Conservation (phyloP, 148 eudicot species). For the Rhododendron molle region DNA sequence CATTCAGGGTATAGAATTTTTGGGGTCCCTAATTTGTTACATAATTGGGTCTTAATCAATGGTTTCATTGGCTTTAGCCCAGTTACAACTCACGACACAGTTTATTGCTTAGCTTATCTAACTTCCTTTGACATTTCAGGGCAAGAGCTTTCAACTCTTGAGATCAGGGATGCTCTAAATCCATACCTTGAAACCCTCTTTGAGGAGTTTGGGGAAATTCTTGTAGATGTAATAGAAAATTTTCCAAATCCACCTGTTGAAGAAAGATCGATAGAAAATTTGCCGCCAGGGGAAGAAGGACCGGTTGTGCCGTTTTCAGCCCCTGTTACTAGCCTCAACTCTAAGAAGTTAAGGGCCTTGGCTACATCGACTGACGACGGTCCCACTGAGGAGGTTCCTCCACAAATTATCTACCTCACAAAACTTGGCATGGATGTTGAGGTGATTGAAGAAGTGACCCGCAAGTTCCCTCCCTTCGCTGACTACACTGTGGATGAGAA, state of each 20-base stretch:
- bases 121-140: slow-evolving; percentile 37
- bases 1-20: neutral
- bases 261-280: slow-evolving; percentile 31
- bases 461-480: slow-evolving; percentile 80
- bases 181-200: slow-evolving; percentile 66
- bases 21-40: neutral
- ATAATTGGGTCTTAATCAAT: neutral
- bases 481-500: slow-evolving; percentile 82
- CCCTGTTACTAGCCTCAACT: slow-evolving; percentile 21
- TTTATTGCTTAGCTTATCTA: neutral
- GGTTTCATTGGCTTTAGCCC: neutral
- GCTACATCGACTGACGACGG: slow-evolving; percentile 53
- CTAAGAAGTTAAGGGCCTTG: slow-evolving; percentile 54
- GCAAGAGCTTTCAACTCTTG: slow-evolving; percentile 82
- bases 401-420: slow-evolving; percentile 57
- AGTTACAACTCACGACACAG: neutral
- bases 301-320: slow-evolving; percentile 27
- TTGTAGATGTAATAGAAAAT: slow-evolving; percentile 57
- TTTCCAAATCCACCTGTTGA: slow-evolving; percentile 55
- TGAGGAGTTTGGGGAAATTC: slow-evolving; percentile 48
- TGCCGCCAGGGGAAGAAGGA: slow-evolving; percentile 31
- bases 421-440: slow-evolving; percentile 80
- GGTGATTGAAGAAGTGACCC: slow-evolving; percentile 50
- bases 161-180: slow-evolving; percentile 74
- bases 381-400: slow-evolving; percentile 52